phyloP scores from a whole-genome alignment of 345 rosid species.

The Odontarrhena argentea region DNA sequence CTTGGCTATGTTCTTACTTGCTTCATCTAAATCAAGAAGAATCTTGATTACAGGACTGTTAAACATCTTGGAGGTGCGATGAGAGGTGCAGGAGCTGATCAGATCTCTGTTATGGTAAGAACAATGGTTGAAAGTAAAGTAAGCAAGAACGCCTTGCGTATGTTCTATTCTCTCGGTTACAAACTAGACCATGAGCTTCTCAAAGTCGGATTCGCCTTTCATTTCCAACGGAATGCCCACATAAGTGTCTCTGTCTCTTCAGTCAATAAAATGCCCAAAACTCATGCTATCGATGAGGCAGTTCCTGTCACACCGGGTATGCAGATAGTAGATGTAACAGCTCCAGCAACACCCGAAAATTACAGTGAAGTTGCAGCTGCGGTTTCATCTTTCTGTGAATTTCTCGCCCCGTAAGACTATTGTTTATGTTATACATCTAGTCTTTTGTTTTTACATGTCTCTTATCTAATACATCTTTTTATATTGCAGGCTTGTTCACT shows the following conservation, averaged over 20 bases:
- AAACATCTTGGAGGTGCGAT: slow-evolving; percentile 90
- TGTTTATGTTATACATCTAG: background rate
- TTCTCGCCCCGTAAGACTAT: slow-evolving; percentile 84
- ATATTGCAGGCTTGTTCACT: slow-evolving; percentile 75
- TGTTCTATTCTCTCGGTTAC: slow-evolving; percentile 83
- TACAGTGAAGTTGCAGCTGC: slow-evolving; percentile 80
- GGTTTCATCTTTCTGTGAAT: slow-evolving; percentile 87
- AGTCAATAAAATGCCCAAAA: slow-evolving; percentile 75
- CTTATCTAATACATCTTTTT: background rate
- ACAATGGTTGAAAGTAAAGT: slow-evolving; percentile 89
- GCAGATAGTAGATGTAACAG: slow-evolving; percentile 93
- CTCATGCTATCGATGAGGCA: slow-evolving; percentile 89
- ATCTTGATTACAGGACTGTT: slow-evolving; percentile 59
- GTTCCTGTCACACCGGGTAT: slow-evolving; percentile 95
- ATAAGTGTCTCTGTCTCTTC: slow-evolving; percentile 85
- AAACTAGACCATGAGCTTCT: slow-evolving; percentile 91
- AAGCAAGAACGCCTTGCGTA: slow-evolving; percentile 84
- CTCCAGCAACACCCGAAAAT: slow-evolving; percentile 86
- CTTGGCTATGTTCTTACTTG: background rate
- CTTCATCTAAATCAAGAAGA: background rate
- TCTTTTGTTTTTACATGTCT: background rate
- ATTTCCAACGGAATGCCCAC: slow-evolving; percentile 74
- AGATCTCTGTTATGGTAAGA: slow-evolving; percentile 82
- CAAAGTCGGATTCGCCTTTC: slow-evolving; percentile 86
- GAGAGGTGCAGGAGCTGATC: slow-evolving; percentile 95